phyloP scores from a whole-genome alignment of 495 filamentous ascomycete species.

The Corynascus novoguineensis region DNA sequence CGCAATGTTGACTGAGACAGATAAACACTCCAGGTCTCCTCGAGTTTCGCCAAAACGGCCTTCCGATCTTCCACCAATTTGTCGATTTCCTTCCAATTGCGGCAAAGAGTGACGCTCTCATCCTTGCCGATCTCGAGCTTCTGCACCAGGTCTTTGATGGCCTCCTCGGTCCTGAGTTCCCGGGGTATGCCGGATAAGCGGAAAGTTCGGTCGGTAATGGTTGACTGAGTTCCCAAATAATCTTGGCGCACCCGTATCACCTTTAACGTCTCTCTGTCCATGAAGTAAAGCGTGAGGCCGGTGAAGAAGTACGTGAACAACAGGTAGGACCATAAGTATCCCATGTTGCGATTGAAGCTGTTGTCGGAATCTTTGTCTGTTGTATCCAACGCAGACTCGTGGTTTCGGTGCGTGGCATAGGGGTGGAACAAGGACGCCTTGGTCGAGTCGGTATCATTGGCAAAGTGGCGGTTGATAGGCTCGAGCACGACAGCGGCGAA shows the following conservation, averaged over 20 bases:
- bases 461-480: constrained; percentile 71
- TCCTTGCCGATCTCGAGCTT: constrained; percentile 88
- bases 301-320: constrained; percentile 90
- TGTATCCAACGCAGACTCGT: not conserved
- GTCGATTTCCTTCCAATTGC: constrained; percentile 83
- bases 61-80: constrained; percentile 62
- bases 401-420: constrained; percentile 11
- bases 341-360: constrained; percentile 32
- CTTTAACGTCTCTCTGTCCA: constrained; percentile 71
- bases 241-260: constrained; percentile 82
- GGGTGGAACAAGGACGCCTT: constrained; percentile 11
- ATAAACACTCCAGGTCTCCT: constrained; percentile 78
- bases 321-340: constrained; percentile 90
- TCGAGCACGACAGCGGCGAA: constrained; percentile 74
- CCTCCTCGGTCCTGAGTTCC: constrained; percentile 72
- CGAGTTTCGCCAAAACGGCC: constrained; percentile 62
- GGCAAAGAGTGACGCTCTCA: constrained; percentile 79
- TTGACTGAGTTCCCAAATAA: constrained; percentile 88
- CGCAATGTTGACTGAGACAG: constrained; percentile 27
- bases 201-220: constrained; percentile 90
- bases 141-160: constrained; percentile 83
- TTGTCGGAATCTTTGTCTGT: constrained; percentile 25
- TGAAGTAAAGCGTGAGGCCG: constrained; percentile 71
- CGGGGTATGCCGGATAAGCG: constrained; percentile 81
- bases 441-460: constrained; percentile 9